Evolutionary conservation across 768 basidiomycete genomes (phyloP).

Genomic region (Russula virescens): DNA sequence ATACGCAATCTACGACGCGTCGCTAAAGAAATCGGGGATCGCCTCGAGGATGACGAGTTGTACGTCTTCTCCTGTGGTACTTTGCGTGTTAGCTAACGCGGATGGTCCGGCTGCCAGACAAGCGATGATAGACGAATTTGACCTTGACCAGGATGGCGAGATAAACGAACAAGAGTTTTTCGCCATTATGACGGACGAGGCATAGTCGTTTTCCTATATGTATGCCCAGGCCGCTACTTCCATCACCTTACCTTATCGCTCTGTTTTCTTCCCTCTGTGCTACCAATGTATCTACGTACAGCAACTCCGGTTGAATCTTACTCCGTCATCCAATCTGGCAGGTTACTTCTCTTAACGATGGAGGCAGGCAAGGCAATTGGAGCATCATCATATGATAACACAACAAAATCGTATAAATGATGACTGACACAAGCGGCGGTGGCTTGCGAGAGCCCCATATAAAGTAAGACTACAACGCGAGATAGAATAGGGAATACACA

Average conservation of each 20-base stretch:
- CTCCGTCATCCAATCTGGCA: background rate
- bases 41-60: slow-evolving; percentile 94
- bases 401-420: slow-evolving; percentile 16
- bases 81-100: background rate
- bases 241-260: background rate
- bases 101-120: slow-evolving; percentile 49
- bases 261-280: background rate
- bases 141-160: slow-evolving; percentile 96
- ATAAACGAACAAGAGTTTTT: slow-evolving; percentile 96
- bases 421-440: background rate
- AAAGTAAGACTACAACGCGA: slow-evolving; percentile 21
- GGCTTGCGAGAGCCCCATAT: slow-evolving; percentile 4
- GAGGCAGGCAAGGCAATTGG: background rate
- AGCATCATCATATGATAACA: slow-evolving; percentile 5
- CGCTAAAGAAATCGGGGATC: slow-evolving; percentile 94
- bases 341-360: background rate
- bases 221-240: background rate
- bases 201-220: slow-evolving; percentile 36
- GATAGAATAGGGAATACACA: slow-evolving; percentile 26
- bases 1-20: slow-evolving; percentile 87
- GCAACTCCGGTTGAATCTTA: slow-evolving; percentile 1
- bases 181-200: slow-evolving; percentile 94
- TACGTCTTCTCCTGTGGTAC: slow-evolving; percentile 40
- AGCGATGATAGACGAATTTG: slow-evolving; percentile 99
- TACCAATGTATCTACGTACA: background rate